Base-by-base conservation (phyloP, 1,284 basidiomycete species). In the Ustilago nuda region DNA sequence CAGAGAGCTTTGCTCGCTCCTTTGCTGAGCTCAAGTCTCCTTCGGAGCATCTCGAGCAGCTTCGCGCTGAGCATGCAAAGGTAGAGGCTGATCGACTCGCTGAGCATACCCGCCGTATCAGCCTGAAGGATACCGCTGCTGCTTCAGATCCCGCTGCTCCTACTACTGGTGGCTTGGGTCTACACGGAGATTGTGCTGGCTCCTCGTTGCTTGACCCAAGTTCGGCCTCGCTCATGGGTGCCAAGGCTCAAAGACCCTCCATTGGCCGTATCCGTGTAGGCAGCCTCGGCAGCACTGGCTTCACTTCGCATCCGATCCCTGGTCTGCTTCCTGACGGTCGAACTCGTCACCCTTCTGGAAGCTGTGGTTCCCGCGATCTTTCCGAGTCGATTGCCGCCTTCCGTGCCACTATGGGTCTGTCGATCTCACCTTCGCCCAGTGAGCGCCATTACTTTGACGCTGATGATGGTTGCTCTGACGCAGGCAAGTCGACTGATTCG, bases 311-410 rank as follows among this genome's bases (percentile, higher is more conserved):
- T 45, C 41, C 66, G 9, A 58, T 66, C 13, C 70, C 70, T 9
- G 74, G 74, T 19, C 63, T 76, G 19, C 54, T 76, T n/a, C 74
- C 74, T 13, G 74, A 76, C 41, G 74, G 74, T 33, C 69, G 74
- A 32, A 76, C 74, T n/a, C 74, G 74, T 6, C 74, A 76, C 56
- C 74, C 74, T 0, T 69, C 70, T 2, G 74, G 70, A 27, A 72
- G 74, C 46, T 69, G 45, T 23, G 74, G 74, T 30, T 76, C 74
- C 7, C 61, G 54, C 11, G 74, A 76, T 33, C 61, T 76, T 1
- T 58, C 63, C 17, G 74, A 76, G 32, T 72, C 70, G 2, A 72
- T 76, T n/a, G 74, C 66, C 15, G 74, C 74, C 0, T 76, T 76
- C 53, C 62, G 74, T 3, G 63, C 63, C 5, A 70, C 56, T 2